Evolutionary conservation across 139 green algal species (phyloP), one percentile per base, ranked within the genome.

Genomic region (Micromonas commoda): DNA sequence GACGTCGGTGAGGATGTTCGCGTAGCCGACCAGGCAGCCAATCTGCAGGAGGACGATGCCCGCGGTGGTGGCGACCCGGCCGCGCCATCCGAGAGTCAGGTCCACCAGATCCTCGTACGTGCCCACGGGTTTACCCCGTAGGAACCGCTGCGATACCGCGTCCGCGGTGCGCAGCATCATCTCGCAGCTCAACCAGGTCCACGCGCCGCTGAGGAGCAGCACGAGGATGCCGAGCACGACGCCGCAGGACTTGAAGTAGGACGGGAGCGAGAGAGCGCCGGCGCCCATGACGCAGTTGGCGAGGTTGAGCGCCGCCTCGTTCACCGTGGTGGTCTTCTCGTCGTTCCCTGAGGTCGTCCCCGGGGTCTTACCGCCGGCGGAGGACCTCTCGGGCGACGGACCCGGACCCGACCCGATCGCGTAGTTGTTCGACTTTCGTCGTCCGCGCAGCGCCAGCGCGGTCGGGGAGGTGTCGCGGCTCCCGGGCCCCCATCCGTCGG

Each of bases 1-100:
- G 13, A 68, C 60, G 19, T 68, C 60, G 6, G 60, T 23, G 60
- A 68, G 60, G 60, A 68, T 24, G 60, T 68, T 68, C 5, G n/a
- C 60, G 60, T 29, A 68, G 28, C 24, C 60, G 60, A 68, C 60
- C 19, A 68, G 60, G 24, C 24, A 29, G 9, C 60, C 60, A 24
- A 68, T 29, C 60, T 68, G 60, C 60, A 68, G 19, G 19, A 23
- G 16, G 13, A 68, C 24, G 24, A 32, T 68, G 60, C 60, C 24
- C 13, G 28, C 24, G 19, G 24, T 32, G 24, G 5, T 32, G 19
- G n/a, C 60, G 60, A 24, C 19, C 60, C 26, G 24, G 6, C 24
- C 60, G 60, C 60, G 60, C 28, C 19, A 24, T 16, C 60, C 60
- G 24, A 68, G 60, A 16, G n/a, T 32, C 6, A 16, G 24, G 6